Percentiles rank a stretch among this genome's conserved stretches.
Conservation (phyloP, 495 filamentous ascomycete species). For the Podospora anserina region DNA sequence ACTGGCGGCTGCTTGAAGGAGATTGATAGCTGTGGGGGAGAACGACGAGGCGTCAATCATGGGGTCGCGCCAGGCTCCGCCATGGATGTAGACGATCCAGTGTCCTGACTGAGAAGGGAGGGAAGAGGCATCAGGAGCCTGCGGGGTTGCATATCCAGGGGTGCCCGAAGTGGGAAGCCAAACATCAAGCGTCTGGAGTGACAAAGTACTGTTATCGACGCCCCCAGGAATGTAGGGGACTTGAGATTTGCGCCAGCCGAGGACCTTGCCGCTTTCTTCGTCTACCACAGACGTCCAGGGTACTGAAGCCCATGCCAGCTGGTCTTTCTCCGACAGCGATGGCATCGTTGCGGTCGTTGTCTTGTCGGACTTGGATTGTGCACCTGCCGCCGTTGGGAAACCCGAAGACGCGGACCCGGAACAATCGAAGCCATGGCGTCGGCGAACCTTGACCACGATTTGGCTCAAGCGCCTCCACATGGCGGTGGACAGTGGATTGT, state of each 20-base stretch:
- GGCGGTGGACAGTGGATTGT: neutral
- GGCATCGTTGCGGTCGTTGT: neutral
- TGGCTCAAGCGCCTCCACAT: conserved; percentile 2
- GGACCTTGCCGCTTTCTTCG: neutral
- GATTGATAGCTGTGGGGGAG: conserved; percentile 15
- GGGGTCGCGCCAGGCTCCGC: conserved; percentile 87
- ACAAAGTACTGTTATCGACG: neutral
- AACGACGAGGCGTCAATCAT: conserved; percentile 48
- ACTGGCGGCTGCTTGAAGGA: conserved; percentile 12
- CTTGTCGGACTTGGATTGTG: neutral
- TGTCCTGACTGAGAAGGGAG: conserved; percentile 10
- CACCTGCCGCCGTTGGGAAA: neutral
- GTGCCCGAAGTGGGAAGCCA: conserved; percentile 13
- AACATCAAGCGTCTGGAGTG: conserved; percentile 25
- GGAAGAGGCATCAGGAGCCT: conserved; percentile 2
- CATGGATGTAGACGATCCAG: conserved; percentile 69
- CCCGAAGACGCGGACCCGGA: neutral
- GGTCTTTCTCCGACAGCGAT: neutral
- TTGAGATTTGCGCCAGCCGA: conserved; percentile 18
- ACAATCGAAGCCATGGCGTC: neutral
- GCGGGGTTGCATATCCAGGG: neutral
- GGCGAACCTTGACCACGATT: conserved; percentile 6
- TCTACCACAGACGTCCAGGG: conserved; percentile 15
- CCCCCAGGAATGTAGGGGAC: conserved; percentile 5
- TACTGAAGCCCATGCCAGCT: conserved; percentile 9